Conservation (phyloP, 805 yeast genomes). For the Starmera amethionina region DNA sequence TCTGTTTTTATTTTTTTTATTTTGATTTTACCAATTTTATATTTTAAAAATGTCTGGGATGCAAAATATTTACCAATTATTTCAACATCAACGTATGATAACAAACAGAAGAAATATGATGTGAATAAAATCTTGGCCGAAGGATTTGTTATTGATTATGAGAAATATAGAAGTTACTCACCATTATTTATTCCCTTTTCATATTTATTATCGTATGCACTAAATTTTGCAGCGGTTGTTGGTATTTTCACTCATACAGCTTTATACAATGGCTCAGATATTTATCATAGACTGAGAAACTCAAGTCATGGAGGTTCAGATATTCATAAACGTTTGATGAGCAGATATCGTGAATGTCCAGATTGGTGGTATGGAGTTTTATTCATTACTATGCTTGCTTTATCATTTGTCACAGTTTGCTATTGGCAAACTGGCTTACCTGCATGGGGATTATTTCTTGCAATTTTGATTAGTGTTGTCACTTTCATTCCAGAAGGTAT, state of each 20-base stretch:
- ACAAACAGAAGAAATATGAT: slow-evolving; percentile 34
- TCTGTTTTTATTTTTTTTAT: slow-evolving; percentile 42
- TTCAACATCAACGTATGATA: slow-evolving; percentile 39
- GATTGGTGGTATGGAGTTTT: slow-evolving; percentile 33
- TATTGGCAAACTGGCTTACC: slow-evolving; percentile 43
- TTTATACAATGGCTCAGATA: slow-evolving; percentile 47
- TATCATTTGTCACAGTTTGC: slow-evolving; percentile 24
- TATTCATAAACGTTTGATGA: slow-evolving; percentile 42
- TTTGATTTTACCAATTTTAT: slow-evolving; percentile 38
- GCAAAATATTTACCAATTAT: slow-evolving; percentile 53
- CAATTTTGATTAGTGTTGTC: slow-evolving; percentile 39
- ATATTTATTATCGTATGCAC: slow-evolving; percentile 45
- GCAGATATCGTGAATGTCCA: slow-evolving; percentile 56
- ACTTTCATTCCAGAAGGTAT: slow-evolving; percentile 51
- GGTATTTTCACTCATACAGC: slow-evolving; percentile 50
- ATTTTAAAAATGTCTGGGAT: slow-evolving; percentile 46
- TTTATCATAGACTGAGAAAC: slow-evolving; percentile 32
- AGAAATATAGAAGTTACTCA: slow-evolving; percentile 41
- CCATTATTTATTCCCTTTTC: slow-evolving; percentile 53
- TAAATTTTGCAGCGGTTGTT: slow-evolving; percentile 52
- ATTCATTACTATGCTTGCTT: slow-evolving; percentile 17
- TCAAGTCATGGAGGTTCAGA: slow-evolving; percentile 33
- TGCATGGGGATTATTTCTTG: slow-evolving; percentile 53
- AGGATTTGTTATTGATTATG: slow-evolving; percentile 31
- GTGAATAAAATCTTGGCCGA: slow-evolving; percentile 36